Conservation (phyloP, 441 rosid genomes). For the Mallotus repandus region DNA sequence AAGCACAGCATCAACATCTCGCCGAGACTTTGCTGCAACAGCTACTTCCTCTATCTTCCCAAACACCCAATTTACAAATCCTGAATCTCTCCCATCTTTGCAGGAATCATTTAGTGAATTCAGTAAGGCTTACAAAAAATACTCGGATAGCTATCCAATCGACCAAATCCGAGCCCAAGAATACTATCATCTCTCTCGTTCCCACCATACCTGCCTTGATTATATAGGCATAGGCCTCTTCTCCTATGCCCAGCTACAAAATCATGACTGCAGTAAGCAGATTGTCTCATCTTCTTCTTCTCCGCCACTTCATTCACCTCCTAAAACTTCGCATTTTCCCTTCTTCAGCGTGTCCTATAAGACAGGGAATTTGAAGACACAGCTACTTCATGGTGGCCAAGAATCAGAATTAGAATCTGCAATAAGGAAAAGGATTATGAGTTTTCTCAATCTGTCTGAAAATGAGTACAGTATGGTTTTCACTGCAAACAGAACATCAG, state of each 20-base stretch:
- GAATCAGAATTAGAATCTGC: conserved; percentile 65
- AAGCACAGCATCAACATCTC: conserved; percentile 52
- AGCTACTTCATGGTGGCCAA: conserved; percentile 70
- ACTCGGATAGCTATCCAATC: conserved; percentile 46
- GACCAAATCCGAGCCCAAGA: conserved; percentile 67
- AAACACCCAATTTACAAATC: conserved; percentile 61
- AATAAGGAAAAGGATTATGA: conserved; percentile 74
- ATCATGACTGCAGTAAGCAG: conserved; percentile 42
- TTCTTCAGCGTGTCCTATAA: conserved; percentile 75
- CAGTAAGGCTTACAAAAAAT: conserved; percentile 61
- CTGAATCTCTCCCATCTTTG: conserved; percentile 73
- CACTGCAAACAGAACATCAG: conserved; percentile 82
- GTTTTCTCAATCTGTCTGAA: conserved; percentile 67
- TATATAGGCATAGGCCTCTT: conserved; percentile 87
- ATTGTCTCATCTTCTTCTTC: conserved; percentile 32
- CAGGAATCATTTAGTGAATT: conserved; percentile 60
- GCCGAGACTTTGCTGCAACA: conserved; percentile 55
- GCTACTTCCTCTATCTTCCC: conserved; percentile 70
- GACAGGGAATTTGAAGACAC: conserved; percentile 73
- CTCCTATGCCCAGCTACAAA: conserved; percentile 66
- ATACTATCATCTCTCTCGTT: conserved; percentile 58
- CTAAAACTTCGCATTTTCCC: conserved; percentile 48
- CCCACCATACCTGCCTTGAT: conserved; percentile 79
- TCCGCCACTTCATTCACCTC: conserved; percentile 21
- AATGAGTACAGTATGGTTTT: conserved; percentile 81